Base-by-base conservation (phyloP, 495 filamentous ascomycete species). In the Neurospora tetrasperma region DNA sequence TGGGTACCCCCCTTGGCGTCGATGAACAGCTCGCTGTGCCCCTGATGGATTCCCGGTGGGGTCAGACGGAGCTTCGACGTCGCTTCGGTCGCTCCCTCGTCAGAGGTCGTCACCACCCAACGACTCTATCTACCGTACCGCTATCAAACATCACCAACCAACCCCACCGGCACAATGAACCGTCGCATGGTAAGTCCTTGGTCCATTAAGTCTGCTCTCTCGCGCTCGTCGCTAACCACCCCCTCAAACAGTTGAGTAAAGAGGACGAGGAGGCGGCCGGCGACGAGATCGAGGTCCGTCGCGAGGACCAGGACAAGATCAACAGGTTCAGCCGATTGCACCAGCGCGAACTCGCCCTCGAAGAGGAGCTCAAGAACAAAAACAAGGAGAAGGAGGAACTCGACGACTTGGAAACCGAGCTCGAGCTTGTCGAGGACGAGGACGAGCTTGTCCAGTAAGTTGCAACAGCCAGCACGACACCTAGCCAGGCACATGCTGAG, bases 361-460 rank as follows among this genome's bases (percentile, higher is more conserved):
- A 95, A 80, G 93, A 94, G 18, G 90, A 94, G 76, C 83, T 99
- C 80, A 93, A 93, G 76, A 80, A 78, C 6, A 98, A 97, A 80
- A 90, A 91, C 96, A 97, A 99, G 84, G 96, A 98, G 78, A 98
- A 98, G 82, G 96, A 98, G 81, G 96, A 98, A 77, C 88, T 98
- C 6, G 94, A 97, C 75, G 96, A 99, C 80, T 87, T 98, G 68
- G 91, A 90, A 6, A 93, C 85, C 42, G 96, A 99, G 80, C 86
- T 99, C 18, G 96, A 98, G 82, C 88, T 99, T 8, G 94, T 93
- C 14, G 54, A 35, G 38, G 96, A 98, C 83, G 96, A 99, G 77
- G 96, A 98, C 73, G 94, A 97, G 39, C 87, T 91, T 73, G 88
- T 99, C 12, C 94, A 93, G 95, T 98, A 86, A 82, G 85, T 73